Percentiles rank a stretch among this genome's conserved stretches.
Evolutionary conservation across 2,329 filamentous ascomycete species (phyloP).

Genomic region (Fusarium sp.): DNA sequence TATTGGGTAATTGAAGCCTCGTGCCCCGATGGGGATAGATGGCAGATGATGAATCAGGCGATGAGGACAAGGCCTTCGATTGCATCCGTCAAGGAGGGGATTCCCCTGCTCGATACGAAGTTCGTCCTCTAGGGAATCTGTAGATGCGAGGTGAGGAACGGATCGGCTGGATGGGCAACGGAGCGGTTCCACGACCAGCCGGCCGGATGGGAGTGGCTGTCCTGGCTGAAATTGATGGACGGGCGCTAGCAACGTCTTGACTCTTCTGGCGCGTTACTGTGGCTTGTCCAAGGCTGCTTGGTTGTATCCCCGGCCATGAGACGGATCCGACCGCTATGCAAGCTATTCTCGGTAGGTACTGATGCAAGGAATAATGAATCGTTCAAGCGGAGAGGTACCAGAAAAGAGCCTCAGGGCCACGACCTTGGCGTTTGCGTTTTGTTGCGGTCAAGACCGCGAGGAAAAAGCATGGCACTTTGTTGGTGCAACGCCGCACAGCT

Average conservation of each 20-base stretch:
- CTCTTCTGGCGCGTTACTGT: conserved; percentile 30
- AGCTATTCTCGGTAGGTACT: conserved; percentile 24
- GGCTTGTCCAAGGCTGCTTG: conserved; percentile 12
- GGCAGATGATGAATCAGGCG: conserved; percentile 28
- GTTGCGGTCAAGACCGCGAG: background rate
- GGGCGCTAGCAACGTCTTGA: conserved; percentile 38
- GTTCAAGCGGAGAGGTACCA: conserved; percentile 16
- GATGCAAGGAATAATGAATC: conserved; percentile 20
- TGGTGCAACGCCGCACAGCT: conserved; percentile 22
- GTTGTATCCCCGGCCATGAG: background rate
- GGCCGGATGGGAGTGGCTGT: conserved; percentile 9
- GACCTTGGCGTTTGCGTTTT: background rate
- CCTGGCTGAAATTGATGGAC: conserved; percentile 22
- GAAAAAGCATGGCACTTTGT: conserved; percentile 7
- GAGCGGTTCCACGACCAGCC: conserved; percentile 11
- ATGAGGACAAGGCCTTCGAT: conserved; percentile 4
- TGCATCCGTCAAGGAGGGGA: background rate
- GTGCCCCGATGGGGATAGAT: conserved; percentile 14
- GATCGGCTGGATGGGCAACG: conserved; percentile 18
- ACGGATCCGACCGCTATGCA: conserved; percentile 16
- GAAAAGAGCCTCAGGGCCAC: conserved; percentile 1
- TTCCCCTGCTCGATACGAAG: background rate
- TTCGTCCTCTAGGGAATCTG: background rate
- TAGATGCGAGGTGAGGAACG: conserved; percentile 15
- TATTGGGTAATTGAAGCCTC: conserved; percentile 23